Base-by-base conservation (phyloP, 768 basidiomycete species). In the Pisolithus marmoratus region DNA sequence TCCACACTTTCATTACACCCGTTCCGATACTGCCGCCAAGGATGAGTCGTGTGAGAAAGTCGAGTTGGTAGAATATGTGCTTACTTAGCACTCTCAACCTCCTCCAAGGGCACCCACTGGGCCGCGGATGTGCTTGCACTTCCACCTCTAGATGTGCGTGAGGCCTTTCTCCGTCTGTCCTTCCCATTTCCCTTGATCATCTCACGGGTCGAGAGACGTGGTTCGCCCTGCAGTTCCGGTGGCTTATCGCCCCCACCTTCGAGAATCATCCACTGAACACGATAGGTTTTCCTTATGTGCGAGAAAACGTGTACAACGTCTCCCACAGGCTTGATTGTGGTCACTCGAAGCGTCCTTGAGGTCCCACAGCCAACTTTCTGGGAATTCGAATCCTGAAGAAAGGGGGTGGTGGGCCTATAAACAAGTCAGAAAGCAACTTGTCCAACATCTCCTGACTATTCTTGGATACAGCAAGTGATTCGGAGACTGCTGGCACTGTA, bases 281-380 rank as follows among this genome's bases (percentile, higher is more conserved):
- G 78, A 63, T 88, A 94, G 12, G 88, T 93, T 73, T 94, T 92
- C 60, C 74, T 82, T 63, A 94, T 89, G 64, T 97, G 94, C 8
- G 90, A 92, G 69, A 96, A 96, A 44, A 91, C 72, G 61, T 95
- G 93, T 3, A 84, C 52, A 36, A 94, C 81, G 53, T 85, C 78
- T 11, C 85, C 84, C 20, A 73, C 81, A 19, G 77, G 71, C 51
- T 70, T 69, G 49, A 84, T 71, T 52, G 73, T 69, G 37, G 69
- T 58, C 20, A 87, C 73, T 17, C 64, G 69, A 19, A 63, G 44
- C 29, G 38, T 31, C 1, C 41, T 57, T 14, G 50, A 49, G 1
- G 42, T 41, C 23, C 4, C 8, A 14, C 44, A 38, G 26, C 40
- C 24, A 36, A 48, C 19, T 29, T 24, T n/a, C 50, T 45, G 42